Evolutionary conservation across 495 filamentous ascomycete genomes (phyloP), one percentile per base, ranked within the genome.

Genomic region (Hypomontagnella submonticulosa): DNA sequence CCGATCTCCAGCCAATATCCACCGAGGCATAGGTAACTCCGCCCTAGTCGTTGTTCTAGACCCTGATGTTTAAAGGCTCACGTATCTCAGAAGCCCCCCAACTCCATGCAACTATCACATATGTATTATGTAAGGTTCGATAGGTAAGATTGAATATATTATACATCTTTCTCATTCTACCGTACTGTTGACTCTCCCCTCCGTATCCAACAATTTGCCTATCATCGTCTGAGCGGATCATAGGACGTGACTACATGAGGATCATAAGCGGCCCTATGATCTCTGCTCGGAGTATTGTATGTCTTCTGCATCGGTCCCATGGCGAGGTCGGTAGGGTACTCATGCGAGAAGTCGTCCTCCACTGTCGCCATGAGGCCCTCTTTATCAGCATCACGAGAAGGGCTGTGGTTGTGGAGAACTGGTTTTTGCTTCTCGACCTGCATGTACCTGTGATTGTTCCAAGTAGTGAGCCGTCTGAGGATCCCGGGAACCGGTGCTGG

Each of bases 381-480:
- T 23, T 62, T 59, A 6, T 70, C 67, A 41, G 41, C 47, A 0
- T 58, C 67, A 6, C 46, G 57, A 10, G 66, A 61, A 16, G 15
- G 12, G 15, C 44, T 40, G 27, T 40, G 61, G 1, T 37, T 42
- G 16, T 49, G 53, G 12, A 53, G 27, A 12, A 70, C 40, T 12
- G 56, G 53, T 15, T 42, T 64, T 34, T 76, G 73, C 43, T 69
- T 67, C 41, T 77, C 75, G 44, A 79, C 52, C 57, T 73, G 72
- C 9, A 70, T 69, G 36, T 80, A 80, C 46, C 71, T 74, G 56
- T 76, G 76, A 3, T 59, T 67, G 8, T 53, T 47, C 57, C 63
- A 69, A n/a, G 66, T 66, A 0, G 66, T 69, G 4, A 75, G 34
- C 4, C 63, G 63, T 16, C 42, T 48, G 16, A 71, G 33, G 27